Conservation (phyloP, 2,329 filamentous ascomycete species). For the Salinomyces thailandicus region DNA sequence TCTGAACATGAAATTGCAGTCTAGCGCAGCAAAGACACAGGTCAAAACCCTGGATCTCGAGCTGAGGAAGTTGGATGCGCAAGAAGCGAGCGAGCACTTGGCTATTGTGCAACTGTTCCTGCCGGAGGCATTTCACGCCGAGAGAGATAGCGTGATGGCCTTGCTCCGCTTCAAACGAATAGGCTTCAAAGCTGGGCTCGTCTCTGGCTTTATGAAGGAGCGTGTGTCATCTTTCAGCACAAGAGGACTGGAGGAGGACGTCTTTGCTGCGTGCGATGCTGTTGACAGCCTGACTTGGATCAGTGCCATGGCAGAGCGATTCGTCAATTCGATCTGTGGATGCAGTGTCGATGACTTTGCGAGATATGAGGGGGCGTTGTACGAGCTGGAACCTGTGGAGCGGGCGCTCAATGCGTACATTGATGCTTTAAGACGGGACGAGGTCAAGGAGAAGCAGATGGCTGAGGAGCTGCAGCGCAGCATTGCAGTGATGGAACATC, state of each 20-base stretch:
- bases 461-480: constrained; percentile 69
- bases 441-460: constrained; percentile 75
- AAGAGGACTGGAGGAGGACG: constrained; percentile 63
- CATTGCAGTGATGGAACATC: constrained; percentile 75
- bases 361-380: constrained; percentile 66
- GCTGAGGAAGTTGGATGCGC: constrained; percentile 72
- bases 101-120: constrained; percentile 82
- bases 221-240: constrained; percentile 57
- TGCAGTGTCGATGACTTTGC: constrained; percentile 71
- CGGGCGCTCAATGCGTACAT: constrained; percentile 80
- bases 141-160: constrained; percentile 78
- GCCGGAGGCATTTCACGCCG: constrained; percentile 69
- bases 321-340: constrained; percentile 67
- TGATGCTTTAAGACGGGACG: constrained; percentile 70
- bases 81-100: constrained; percentile 80
- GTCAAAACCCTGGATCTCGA: constrained; percentile 91
- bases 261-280: constrained; percentile 69
- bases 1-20: constrained; percentile 85
- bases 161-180: constrained; percentile 80
- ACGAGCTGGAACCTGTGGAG: constrained; percentile 87
- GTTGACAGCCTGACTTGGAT: constrained; percentile 82
- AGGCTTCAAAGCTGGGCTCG: constrained; percentile 73
- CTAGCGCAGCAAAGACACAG: constrained; percentile 81
- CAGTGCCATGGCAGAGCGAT: constrained; percentile 69
- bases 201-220: constrained; percentile 70